phyloP scores from a whole-genome alignment of 306 rosid genomes.

The Bauhinia variegata region DNA sequence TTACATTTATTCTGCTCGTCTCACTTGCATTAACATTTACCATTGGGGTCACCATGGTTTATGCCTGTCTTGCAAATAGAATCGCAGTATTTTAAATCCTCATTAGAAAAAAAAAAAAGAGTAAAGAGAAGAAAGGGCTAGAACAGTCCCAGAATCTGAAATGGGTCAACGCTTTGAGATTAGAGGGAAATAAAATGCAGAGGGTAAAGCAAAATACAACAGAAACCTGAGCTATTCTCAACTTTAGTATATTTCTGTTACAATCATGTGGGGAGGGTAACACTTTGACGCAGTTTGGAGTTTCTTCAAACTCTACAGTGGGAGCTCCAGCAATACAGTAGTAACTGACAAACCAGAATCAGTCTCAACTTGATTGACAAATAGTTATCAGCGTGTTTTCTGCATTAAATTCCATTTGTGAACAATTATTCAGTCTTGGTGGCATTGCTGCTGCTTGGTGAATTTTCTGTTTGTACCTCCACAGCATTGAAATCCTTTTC shows the following conservation, averaged over 20 bases:
- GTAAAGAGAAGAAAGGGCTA: neutral
- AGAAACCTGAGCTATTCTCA: neutral
- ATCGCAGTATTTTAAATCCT: neutral
- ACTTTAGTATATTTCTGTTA: neutral
- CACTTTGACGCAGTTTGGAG: no score
- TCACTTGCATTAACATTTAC: no score
- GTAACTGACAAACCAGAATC: neutral
- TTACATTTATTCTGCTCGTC: no score
- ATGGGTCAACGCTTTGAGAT: neutral
- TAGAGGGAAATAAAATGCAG: constrained; percentile 14
- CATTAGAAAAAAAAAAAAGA: neutral
- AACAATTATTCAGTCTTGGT: constrained; percentile 1
- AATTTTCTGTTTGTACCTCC: constrained; percentile 34
- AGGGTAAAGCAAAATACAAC: neutral
- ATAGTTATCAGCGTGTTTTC: neutral
- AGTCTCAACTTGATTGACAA: neutral
- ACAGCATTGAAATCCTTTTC: constrained; percentile 35
- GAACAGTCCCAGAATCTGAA: constrained; percentile 1
- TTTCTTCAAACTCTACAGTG: no score
- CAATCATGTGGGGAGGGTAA: no score
- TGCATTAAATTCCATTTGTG: neutral
- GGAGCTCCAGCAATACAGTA: no score
- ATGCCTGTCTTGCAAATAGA: no score
- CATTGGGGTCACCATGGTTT: no score
- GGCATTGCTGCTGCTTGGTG: neutral